Evolutionary conservation across 768 basidiomycete species (phyloP).

Genomic region (Trametes maxima): DNA sequence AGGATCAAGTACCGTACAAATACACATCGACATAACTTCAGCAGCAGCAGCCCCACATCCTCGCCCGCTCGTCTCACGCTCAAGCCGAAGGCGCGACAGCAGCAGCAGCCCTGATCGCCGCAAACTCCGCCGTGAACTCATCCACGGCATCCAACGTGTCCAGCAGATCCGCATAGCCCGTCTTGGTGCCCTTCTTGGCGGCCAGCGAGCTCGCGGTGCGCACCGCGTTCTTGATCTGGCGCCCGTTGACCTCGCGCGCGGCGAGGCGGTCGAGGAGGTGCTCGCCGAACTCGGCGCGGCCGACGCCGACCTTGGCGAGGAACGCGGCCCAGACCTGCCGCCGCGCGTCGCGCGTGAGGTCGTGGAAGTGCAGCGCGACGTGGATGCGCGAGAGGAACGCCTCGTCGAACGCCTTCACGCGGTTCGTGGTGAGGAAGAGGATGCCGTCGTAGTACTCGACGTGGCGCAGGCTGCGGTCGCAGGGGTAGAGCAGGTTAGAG

Average conservation of each 20-base stretch:
- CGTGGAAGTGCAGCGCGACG: conserved; percentile 42
- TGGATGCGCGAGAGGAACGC: conserved; percentile 70
- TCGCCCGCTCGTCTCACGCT: not conserved
- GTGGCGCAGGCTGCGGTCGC: conserved; percentile 25
- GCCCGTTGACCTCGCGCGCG: conserved; percentile 56
- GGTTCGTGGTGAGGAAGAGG: conserved; percentile 48
- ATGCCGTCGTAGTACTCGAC: conserved; percentile 27
- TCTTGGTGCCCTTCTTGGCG: conserved; percentile 44
- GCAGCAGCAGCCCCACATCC: not conserved
- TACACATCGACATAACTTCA: too few species aligned
- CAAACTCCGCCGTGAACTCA: conserved; percentile 36
- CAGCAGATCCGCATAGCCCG: conserved; percentile 50
- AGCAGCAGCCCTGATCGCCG: conserved; percentile 6
- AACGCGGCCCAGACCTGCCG: conserved; percentile 31
- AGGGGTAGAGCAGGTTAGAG: too few species aligned
- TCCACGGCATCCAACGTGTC: conserved; percentile 66
- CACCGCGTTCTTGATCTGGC: conserved; percentile 71
- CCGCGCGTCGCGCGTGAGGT: conserved; percentile 28
- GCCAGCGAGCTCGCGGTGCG: conserved; percentile 64
- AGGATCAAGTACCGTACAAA: too few species aligned
- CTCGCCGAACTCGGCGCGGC: conserved; percentile 40
- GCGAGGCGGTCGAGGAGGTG: conserved; percentile 48
- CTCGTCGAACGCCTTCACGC: conserved; percentile 59
- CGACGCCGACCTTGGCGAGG: conserved; percentile 27
- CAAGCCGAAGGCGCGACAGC: too few species aligned